Percentiles rank a stretch among this genome's conserved stretches.
These are phyloP conservation scores for Colletotrichum abscissum DNA, from an alignment of 2,329 filamentous ascomycete genomes.

Conservation along the genomic window DNA sequence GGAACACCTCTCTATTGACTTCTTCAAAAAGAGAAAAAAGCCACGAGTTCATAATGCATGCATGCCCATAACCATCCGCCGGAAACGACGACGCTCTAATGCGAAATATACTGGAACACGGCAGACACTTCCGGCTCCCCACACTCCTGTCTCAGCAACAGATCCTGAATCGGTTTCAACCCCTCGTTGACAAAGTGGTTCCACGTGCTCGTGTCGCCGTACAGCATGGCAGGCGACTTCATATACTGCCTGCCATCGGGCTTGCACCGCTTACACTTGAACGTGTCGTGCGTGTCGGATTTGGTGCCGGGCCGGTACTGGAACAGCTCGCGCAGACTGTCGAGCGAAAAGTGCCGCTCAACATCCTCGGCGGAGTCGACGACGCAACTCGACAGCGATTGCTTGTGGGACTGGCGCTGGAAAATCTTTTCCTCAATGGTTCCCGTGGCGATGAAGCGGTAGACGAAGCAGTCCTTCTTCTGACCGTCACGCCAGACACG, in stretches of 20 bases:
- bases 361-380: conserved; percentile 98
- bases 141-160: conserved; percentile 88
- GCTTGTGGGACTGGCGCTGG: conserved; percentile 97
- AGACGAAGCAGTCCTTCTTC: conserved; percentile 99
- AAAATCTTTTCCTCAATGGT: conserved; percentile 99
- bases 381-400: conserved; percentile 94
- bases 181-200: conserved; percentile 93
- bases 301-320: conserved; percentile 87
- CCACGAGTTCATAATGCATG: not conserved
- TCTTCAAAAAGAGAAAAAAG: not conserved
- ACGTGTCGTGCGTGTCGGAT: conserved; percentile 97
- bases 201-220: conserved; percentile 99
- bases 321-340: conserved; percentile 92
- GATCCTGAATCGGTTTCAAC: conserved; percentile 86
- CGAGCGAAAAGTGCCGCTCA: conserved; percentile 93
- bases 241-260: conserved; percentile 87
- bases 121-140: conserved; percentile 85
- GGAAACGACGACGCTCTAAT: conserved; percentile 53
- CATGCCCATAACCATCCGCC: not conserved
- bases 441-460: conserved; percentile 98
- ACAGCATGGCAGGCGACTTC: conserved; percentile 94
- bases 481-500: conserved; percentile 99
- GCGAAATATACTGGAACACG: conserved; percentile 98
- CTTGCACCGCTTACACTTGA: conserved; percentile 96
- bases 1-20: not conserved